Percentiles rank a stretch among this genome's conserved stretches.
Conservation (phyloP, 768 basidiomycete species). For the Pholiota molesta region DNA sequence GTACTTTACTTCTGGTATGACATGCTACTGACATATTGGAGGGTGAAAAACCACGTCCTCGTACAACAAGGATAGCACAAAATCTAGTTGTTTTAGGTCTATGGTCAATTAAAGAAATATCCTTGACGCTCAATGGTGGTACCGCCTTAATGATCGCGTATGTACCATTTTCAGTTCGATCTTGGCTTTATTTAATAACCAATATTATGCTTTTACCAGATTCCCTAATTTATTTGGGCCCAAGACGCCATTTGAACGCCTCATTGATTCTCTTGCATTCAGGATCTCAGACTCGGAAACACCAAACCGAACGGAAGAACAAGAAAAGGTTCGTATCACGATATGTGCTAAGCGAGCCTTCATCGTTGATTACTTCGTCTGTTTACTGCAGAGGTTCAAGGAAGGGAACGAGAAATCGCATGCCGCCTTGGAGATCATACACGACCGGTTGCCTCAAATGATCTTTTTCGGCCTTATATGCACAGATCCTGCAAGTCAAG, state of each 20-base stretch:
- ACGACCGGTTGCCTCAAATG: slow-evolving; percentile 31
- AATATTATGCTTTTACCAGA: not conserved
- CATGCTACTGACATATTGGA: not conserved
- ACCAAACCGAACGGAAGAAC: slow-evolving; percentile 10
- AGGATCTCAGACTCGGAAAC: not conserved
- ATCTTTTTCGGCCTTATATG: slow-evolving; percentile 30
- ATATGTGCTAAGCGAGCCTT: not conserved
- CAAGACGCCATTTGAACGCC: slow-evolving; percentile 3
- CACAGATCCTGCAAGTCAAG: slow-evolving; percentile 29
- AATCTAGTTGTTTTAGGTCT: not conserved
- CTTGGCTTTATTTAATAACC: not conserved
- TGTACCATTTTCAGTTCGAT: slow-evolving; percentile 8
- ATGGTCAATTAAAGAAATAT: slow-evolving; percentile 25
- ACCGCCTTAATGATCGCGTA: slow-evolving; percentile 26
- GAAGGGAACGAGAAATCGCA: not conserved
- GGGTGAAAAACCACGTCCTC: not conserved
- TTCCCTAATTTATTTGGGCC: not conserved
- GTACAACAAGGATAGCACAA: not conserved
- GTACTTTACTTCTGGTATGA: not conserved
- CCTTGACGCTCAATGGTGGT: slow-evolving; percentile 27
- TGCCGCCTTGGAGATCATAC: not conserved
- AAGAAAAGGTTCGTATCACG: slow-evolving; percentile 16
- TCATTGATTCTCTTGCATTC: slow-evolving; percentile 6
- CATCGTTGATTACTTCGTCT: not conserved
- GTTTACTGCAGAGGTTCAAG: not conserved